Base-by-base conservation (phyloP, 495 filamentous ascomycete genomes). In the Penicillium daleae region DNA sequence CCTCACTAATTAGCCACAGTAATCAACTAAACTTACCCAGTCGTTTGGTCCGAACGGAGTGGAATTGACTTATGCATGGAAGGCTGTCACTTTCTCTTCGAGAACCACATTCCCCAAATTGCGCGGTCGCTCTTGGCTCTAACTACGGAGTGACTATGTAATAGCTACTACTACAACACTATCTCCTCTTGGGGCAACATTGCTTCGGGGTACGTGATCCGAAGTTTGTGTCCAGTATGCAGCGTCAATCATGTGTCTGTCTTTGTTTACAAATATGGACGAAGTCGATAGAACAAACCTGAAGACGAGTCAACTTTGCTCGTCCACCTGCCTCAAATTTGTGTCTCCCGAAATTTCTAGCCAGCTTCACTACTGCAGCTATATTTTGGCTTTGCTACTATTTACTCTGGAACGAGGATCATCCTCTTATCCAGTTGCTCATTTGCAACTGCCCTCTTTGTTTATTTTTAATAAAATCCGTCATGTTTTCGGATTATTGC, bases 1-100 rank as follows among this genome's bases (percentile, higher is more conserved):
- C n/a, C 21, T 8, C 5, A 51, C 52, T 59, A 61, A 39, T n/a
- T 57, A 21, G 13, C 37, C 24, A 49, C 27, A n/a, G 57, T 65
- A 62, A 35, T 29, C 50, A 48, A 32, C 54, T 56, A 48, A 60
- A 21, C 42, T 46, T 10, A 46, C 53, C 62, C 64, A 57, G 46
- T 42, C 52, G 48, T 17, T 35, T 60, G 65, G 62, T 49, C 55
- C 35, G 49, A 35, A 21, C 5, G 52, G 44, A 52, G 46, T 39
- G 37, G n/a, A 29, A 17, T 29, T 12, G 33, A 40, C 10, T 22
- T 56, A 73, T 73, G 70, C 70, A 73, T 73, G 66, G 68, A 73
- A 73, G 68, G 64, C 70, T 73, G 70, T 73, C 68, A 73, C 17
- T 53, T 19, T 35, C 40, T 57, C 63, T 73, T 67, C 61, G 62